phyloP scores from a whole-genome alignment of 495 filamentous ascomycete genomes.

The Aspergillus mulundensis region DNA sequence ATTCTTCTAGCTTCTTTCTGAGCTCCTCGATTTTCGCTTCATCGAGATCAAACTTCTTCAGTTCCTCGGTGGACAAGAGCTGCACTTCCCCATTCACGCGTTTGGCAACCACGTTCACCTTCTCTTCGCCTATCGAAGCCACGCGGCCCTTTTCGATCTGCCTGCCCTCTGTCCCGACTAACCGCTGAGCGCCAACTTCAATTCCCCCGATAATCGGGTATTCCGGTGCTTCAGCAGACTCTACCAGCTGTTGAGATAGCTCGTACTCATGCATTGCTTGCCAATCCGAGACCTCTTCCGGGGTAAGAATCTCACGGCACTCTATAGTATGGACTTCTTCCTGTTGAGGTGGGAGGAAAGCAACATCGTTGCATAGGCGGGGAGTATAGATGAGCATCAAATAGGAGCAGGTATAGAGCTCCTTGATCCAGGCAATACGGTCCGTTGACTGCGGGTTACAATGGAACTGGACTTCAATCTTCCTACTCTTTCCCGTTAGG shows the following conservation, averaged over 20 bases:
- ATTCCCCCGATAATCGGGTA: conserved; percentile 54
- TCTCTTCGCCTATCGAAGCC: conserved; percentile 35
- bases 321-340: conserved; percentile 72
- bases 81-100: conserved; percentile 53
- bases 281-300: conserved; percentile 57
- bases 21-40: conserved; percentile 62
- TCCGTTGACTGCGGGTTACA: conserved; percentile 79
- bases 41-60: conserved; percentile 68
- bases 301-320: conserved; percentile 65
- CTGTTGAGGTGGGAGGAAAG: conserved; percentile 82
- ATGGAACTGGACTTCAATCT: conserved; percentile 90
- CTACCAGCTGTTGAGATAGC: conserved; percentile 32
- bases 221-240: conserved; percentile 25
- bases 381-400: conserved; percentile 94
- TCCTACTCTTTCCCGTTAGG: conserved; percentile 76
- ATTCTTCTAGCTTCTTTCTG: conserved; percentile 48
- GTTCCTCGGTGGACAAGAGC: conserved; percentile 52
- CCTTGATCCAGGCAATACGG: conserved; percentile 92
- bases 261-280: conserved; percentile 47
- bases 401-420: conserved; percentile 89
- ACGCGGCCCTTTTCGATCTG: conserved; percentile 51
- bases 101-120: conserved; percentile 51
- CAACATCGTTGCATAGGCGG: conserved; percentile 85
- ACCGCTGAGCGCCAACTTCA: conserved; percentile 52
- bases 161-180: conserved; percentile 54